A percentile compares a stretch with the other conserved stretches of the same genome.
These are phyloP conservation scores for Coemansia sp. DNA, from an alignment of 192 early-diverging fungal species.

Conservation along the genomic window DNA sequence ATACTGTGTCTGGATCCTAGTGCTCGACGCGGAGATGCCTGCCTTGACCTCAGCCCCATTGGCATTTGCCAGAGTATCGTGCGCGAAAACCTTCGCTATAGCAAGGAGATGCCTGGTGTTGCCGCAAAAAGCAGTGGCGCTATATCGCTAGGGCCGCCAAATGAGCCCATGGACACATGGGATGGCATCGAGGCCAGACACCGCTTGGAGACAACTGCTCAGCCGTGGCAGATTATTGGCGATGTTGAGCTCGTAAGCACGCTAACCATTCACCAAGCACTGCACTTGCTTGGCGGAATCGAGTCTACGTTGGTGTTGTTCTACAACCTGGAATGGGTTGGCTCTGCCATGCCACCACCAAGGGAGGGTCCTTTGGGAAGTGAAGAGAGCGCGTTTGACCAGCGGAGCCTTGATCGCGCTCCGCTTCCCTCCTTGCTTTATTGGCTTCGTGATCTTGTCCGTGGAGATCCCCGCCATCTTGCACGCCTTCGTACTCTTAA, in stretches of 20 bases:
- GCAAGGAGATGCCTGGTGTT: neutral
- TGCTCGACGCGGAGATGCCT: conserved; percentile 7
- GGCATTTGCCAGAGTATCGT: conserved; percentile 44
- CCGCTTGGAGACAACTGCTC: conserved; percentile 21
- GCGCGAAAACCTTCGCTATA: conserved; percentile 26
- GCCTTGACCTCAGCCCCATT: conserved; percentile 36
- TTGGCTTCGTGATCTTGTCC: conserved; percentile 36
- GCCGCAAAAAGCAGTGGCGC: conserved; percentile 1
- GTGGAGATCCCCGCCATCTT: conserved; percentile 29
- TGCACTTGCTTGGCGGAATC: conserved; percentile 32
- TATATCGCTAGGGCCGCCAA: conserved; percentile 12
- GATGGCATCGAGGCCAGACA: conserved; percentile 15
- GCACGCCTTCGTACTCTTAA: conserved; percentile 21
- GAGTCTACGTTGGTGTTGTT: conserved; percentile 31
- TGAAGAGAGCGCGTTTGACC: conserved; percentile 37
- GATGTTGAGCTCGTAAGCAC: conserved; percentile 21
- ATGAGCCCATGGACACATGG: neutral
- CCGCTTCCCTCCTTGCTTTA: conserved; percentile 41
- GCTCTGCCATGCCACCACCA: conserved; percentile 18
- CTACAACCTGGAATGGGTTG: conserved; percentile 41
- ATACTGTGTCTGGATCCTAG: conserved; percentile 22
- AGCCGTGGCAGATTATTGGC: conserved; percentile 36
- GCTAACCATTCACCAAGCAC: conserved; percentile 29
- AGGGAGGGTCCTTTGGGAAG: conserved; percentile 42
- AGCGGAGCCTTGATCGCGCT: conserved; percentile 19